Base-by-base conservation (phyloP, 2,329 filamentous ascomycete species). In the Colletotrichum coccodes region DNA sequence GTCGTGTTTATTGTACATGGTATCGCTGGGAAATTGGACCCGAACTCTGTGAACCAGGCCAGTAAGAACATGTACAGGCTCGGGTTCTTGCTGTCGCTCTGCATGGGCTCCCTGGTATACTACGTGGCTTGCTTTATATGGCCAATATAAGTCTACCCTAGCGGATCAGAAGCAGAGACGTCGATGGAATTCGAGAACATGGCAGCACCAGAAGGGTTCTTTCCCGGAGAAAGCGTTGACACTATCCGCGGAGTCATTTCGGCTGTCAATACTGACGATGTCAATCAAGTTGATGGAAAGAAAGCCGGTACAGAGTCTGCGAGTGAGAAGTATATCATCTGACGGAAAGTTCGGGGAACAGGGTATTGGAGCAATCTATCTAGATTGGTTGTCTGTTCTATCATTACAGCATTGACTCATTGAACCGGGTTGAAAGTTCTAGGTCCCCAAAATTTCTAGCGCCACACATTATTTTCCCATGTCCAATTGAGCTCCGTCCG, bases 51-150 rank as follows among this genome's bases (percentile, higher is more conserved):
- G 26, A 73, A 70, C 50, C 49, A 71, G 26, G 73, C 74, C 3
- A 72, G 71, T 18, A 64, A 68, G 26, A 68, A 75, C 59, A 75
- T 75, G 73, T 76, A 75, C 64, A 75, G 64, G 67, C 71, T 76
- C 54, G 75, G 75, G 0, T 76, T 73, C 64, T 21, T 78, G 11
- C 59, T 77, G 30, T 76, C 74, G 0, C 72, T 77, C 40, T 47
- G 71, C 3, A 74, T 75, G 26, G 73, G 74, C 2, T 70, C 71
- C 12, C 30, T 75, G 7, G 62, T 76, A 3, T 78, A 78, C 70
- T 68, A 72, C 21, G 54, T 74, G 1, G 64, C 67, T 4, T 66
- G 53, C 4, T 32, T 57, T 2, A 70, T 77, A 40, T 59, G 73
- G 49, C 74, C 72, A 47, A 67, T 60, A 4, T 58, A 60, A 23